Conservation (phyloP, 176 grass and related monocot genomes). For the Typha latifolia region DNA sequence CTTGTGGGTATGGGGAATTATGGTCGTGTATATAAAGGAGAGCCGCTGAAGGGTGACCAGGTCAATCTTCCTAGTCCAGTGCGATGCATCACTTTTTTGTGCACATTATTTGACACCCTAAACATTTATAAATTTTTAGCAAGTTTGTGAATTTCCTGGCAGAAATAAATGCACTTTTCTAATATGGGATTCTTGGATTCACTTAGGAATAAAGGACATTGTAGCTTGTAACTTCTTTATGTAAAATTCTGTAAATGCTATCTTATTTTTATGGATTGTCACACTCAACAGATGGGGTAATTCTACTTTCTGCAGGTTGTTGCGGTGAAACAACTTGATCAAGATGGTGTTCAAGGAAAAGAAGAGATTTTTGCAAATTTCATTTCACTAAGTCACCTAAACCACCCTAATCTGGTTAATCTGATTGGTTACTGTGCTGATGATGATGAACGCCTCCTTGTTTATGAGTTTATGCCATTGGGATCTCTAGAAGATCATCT, state of each 20-base stretch:
- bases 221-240: too few relatives aligned
- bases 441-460: conserved; percentile 84
- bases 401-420: conserved; percentile 88
- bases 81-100: background rate
- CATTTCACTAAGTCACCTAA: conserved; percentile 84
- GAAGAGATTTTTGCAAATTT: conserved; percentile 96
- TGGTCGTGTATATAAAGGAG: conserved; percentile 69
- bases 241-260: background rate
- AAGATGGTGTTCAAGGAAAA: conserved; percentile 87
- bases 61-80: background rate
- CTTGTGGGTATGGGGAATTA: conserved; percentile 69
- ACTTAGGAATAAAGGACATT: too few relatives aligned
- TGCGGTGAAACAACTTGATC: conserved; percentile 92
- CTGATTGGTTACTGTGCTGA: conserved; percentile 93
- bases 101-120: background rate
- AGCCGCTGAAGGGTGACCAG: conserved; percentile 21
- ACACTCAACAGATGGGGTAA: background rate
- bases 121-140: background rate
- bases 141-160: too few relatives aligned
- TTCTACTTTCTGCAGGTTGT: conserved; percentile 37
- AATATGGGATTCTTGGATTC: too few relatives aligned
- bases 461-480: conserved; percentile 88
- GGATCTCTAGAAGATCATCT: conserved; percentile 94
- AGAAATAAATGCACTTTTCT: too few relatives aligned
- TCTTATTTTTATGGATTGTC: background rate